Conservation (phyloP, 2,329 filamentous ascomycete genomes). For the Ploettnerulaceae sp. region DNA sequence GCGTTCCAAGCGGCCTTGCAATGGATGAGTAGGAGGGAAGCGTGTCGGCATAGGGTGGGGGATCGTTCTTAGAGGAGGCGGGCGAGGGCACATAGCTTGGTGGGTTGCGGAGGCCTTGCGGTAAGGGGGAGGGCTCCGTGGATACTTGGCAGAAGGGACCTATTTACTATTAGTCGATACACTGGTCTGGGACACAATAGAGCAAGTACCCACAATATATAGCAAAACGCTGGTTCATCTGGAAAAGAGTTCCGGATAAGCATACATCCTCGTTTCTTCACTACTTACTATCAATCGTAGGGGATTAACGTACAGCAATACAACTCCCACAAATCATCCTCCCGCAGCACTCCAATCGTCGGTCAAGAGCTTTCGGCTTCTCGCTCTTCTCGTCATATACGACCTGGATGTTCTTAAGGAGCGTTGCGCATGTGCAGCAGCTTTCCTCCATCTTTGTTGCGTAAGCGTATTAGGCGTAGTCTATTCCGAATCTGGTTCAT, state of each 20-base stretch:
- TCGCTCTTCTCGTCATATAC: slow-evolving; percentile 51
- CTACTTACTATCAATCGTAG: too few relatives aligned
- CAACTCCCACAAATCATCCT: slow-evolving; percentile 69
- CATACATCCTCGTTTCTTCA: neutral
- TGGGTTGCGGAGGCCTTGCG: slow-evolving; percentile 63
- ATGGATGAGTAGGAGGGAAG: slow-evolving; percentile 26
- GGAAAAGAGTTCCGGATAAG: neutral
- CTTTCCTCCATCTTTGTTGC: slow-evolving; percentile 31
- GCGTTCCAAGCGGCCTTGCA: slow-evolving; percentile 6
- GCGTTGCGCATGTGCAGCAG: slow-evolving; percentile 66
- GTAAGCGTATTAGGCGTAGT: neutral
- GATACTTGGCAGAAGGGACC: slow-evolving; percentile 75
- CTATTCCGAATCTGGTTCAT: neutral
- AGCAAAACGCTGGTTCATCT: slow-evolving; percentile 30
- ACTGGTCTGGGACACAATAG: neutral
- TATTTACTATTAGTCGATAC: slow-evolving; percentile 8
- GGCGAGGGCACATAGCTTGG: slow-evolving; percentile 51
- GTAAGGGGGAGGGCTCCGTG: slow-evolving; percentile 51
- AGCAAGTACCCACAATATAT: slow-evolving; percentile 45
- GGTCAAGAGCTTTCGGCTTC: slow-evolving; percentile 55
- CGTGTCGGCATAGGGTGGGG: slow-evolving; percentile 32
- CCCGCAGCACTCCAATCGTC: slow-evolving; percentile 62
- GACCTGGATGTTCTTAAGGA: slow-evolving; percentile 51
- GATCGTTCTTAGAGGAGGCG: slow-evolving; percentile 30
- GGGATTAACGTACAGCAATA: slow-evolving; percentile 47